Base-by-base conservation (phyloP, 2,329 filamentous ascomycete genomes). In the Paracamarosporium sp. region DNA sequence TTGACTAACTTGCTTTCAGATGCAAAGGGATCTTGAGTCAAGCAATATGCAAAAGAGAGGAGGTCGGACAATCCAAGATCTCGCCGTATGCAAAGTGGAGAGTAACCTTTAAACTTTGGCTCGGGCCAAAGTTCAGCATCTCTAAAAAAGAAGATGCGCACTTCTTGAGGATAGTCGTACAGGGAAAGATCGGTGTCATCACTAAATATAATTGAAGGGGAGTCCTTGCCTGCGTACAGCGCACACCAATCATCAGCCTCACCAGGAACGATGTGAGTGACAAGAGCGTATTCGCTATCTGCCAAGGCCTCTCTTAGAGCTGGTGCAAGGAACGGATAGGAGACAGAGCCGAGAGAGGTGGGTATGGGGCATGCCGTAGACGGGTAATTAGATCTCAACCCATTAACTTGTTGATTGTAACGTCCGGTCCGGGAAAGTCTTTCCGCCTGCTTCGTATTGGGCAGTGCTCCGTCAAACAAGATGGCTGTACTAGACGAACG, bases 201-300 rank as follows among this genome's bases (percentile, higher is more conserved):
- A 0, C 92, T 96, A 6, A 97, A 76, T 27, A 88, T 80, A 13
- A 92, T 83, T 0, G 86, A 87, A 0, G 85, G 86, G 1, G 83
- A 80, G 28, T 81, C 70, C 2, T 78, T 61, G n/a, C 81, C 81
- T 6, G 91, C 82, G 52, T 87, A 82, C 13, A 82, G 77, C 3
- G 92, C 92, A 72, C 93, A 97, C 77, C 87, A 95, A 24, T 82
- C 77, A 71, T 98, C 94, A 1, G 94, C 94, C 76, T 98, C 94
- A 0, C 91, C 93, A 0, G 92, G 88, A 0, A 96, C 89, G 12
- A 95, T 81, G 24, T 81, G 77, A 0, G 81, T 82, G 5, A 78
- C 65, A 2, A 70, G 8, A 79, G 81, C 43, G 82, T 70, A 58
- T 60, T 67, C 4, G 61, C 72, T 85, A 0, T 64, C 57, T n/a